These are phyloP conservation scores for Fusarium buxicola DNA, from an alignment of 2,329 filamentous ascomycete species.

Conservation along the genomic window DNA sequence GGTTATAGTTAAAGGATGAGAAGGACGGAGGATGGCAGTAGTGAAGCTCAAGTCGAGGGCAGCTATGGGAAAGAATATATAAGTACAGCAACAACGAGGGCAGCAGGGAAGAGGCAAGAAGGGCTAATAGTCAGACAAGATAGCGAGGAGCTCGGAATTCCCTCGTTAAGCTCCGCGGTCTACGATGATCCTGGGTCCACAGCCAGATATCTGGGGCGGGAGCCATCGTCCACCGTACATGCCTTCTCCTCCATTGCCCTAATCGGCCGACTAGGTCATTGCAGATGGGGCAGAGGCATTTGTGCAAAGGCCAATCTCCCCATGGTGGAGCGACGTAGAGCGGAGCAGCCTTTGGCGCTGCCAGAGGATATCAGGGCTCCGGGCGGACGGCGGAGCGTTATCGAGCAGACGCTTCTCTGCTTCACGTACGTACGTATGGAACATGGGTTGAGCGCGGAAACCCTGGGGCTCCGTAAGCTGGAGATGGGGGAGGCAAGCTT, in stretches of 20 bases:
- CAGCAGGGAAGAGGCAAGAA: conserved; percentile 26
- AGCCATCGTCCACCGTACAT: conserved; percentile 7
- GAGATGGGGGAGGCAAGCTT: conserved; percentile 16
- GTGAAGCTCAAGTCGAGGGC: conserved; percentile 1
- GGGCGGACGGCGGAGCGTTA: conserved; percentile 7
- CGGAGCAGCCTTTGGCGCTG: not conserved
- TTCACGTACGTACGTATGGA: not conserved
- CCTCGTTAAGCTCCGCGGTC: conserved; percentile 35
- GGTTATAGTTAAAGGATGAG: conserved; percentile 1
- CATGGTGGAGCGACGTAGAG: conserved; percentile 36
- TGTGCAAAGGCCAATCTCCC: conserved; percentile 27
- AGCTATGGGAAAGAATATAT: conserved; percentile 36
- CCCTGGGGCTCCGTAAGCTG: conserved; percentile 7
- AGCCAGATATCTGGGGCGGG: conserved; percentile 22
- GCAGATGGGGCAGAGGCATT: conserved; percentile 20
- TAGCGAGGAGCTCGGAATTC: conserved; percentile 36
- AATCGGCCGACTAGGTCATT: conserved; percentile 25
- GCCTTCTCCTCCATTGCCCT: conserved; percentile 26
- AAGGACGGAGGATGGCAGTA: conserved; percentile 10
- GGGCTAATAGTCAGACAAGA: conserved; percentile 14
- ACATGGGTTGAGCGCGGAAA: conserved; percentile 1
- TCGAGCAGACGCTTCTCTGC: not conserved
- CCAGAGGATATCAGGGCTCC: conserved; percentile 12
- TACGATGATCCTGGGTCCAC: conserved; percentile 37
- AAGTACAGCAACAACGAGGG: conserved; percentile 23